phyloP scores from a whole-genome alignment of 225 moss, liverwort and hornwort species.

The Marchantia paleacea region DNA sequence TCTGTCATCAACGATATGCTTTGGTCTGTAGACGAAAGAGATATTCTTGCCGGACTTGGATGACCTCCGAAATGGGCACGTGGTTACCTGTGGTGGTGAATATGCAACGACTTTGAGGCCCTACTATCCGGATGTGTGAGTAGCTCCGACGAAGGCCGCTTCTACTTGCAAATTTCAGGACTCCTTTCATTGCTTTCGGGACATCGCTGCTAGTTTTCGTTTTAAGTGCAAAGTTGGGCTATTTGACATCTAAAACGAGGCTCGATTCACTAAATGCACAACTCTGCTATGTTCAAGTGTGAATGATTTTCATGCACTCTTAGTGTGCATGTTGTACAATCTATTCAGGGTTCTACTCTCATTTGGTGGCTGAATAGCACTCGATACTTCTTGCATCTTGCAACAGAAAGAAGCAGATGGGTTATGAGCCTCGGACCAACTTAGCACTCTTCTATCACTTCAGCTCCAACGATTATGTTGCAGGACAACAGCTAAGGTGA shows the following conservation, averaged over 20 bases:
- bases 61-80: slow-evolving; percentile 67
- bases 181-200: not conserved
- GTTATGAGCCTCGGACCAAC: slow-evolving; percentile 57
- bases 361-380: not conserved
- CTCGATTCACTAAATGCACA: not conserved
- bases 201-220: not conserved
- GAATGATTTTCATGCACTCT: not conserved
- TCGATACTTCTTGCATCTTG: not conserved
- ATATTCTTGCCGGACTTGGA: slow-evolving; percentile 72
- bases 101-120: slow-evolving; percentile 53
- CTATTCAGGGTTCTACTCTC: not conserved
- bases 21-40: slow-evolving; percentile 63
- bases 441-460: slow-evolving; percentile 58
- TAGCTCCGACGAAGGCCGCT: not conserved
- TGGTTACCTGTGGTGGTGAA: slow-evolving; percentile 61
- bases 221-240: not conserved
- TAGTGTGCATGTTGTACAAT: not conserved
- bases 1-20: not conserved
- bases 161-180: not conserved
- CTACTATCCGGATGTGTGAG: slow-evolving; percentile 59
- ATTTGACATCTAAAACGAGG: not conserved
- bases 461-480: slow-evolving; percentile 53
- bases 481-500: slow-evolving; percentile 71
- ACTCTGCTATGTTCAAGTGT: not conserved
- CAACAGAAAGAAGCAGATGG: slow-evolving; percentile 55